Percentiles rank a stretch among this genome's conserved stretches.
Evolutionary conservation across 371 early-diverging fungal genomes (phyloP).

Genomic region (Mortierella sp.): DNA sequence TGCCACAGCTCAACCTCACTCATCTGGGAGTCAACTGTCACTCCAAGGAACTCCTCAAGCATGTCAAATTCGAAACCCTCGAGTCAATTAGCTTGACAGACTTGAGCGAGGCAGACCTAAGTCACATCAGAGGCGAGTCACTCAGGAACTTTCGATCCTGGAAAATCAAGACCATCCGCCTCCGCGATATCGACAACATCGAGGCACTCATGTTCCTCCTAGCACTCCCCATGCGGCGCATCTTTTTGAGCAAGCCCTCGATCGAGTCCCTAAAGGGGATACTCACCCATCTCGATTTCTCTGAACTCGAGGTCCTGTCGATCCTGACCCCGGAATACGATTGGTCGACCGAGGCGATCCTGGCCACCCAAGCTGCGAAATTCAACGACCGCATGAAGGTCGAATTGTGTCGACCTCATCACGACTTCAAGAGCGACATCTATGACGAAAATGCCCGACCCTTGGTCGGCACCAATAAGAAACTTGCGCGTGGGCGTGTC

Average conservation of each 20-base stretch:
- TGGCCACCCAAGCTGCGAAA: background rate
- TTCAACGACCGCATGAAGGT: background rate
- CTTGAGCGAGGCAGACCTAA: background rate
- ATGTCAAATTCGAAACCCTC: background rate
- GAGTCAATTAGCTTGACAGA: background rate
- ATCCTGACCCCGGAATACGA: background rate
- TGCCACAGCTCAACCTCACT: background rate
- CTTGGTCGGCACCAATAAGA: background rate
- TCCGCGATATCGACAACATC: background rate
- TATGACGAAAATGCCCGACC: background rate
- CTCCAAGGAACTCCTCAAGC: background rate
- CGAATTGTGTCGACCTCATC: background rate
- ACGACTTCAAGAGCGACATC: background rate
- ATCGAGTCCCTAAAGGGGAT: background rate
- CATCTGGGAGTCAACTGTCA: background rate
- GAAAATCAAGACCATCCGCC: constrained; percentile 8
- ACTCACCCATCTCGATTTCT: background rate
- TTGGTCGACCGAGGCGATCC: background rate
- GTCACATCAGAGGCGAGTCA: background rate
- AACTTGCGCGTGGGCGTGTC: background rate
- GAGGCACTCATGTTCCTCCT: background rate
- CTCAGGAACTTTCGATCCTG: background rate
- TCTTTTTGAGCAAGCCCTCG: background rate
- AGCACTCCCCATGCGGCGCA: background rate
- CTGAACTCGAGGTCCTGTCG: background rate